phyloP scores from a whole-genome alignment of 192 early-diverging fungal genomes.

The Globomyces pollinis-pini region DNA sequence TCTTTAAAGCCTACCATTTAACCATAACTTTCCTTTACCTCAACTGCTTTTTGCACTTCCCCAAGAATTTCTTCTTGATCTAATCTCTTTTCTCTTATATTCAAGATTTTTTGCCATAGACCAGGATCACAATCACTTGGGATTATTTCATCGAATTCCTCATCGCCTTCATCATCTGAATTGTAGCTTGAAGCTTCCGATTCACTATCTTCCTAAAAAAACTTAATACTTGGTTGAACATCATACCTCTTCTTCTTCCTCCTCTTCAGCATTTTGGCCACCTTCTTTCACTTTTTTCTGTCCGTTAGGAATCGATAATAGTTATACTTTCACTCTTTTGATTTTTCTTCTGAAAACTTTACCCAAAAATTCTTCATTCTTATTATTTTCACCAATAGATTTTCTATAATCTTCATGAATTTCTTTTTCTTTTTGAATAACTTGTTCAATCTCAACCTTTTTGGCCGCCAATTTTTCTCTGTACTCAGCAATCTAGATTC shows the following conservation, averaged over 20 bases:
- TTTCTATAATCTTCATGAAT: slow-evolving; percentile 43
- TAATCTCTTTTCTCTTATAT: slow-evolving; percentile 40
- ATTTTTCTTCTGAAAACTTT: slow-evolving; percentile 57
- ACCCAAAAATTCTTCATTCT: slow-evolving; percentile 48
- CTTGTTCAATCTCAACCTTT: slow-evolving; percentile 48
- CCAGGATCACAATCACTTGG: slow-evolving; percentile 43
- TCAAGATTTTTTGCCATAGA: slow-evolving; percentile 28
- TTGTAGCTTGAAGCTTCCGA: slow-evolving; percentile 22
- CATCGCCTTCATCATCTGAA: slow-evolving; percentile 30
- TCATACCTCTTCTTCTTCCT: slow-evolving; percentile 43
- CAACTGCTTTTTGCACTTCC: slow-evolving; percentile 57
- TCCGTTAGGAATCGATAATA: background rate
- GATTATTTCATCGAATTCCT: slow-evolving; percentile 36
- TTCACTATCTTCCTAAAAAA: slow-evolving; percentile 21
- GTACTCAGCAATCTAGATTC: slow-evolving; percentile 47
- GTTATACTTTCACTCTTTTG: slow-evolving; percentile 45
- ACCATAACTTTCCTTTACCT: slow-evolving; percentile 22
- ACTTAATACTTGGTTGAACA: no score
- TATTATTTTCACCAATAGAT: slow-evolving; percentile 49
- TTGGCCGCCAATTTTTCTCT: slow-evolving; percentile 53
- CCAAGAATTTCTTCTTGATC: slow-evolving; percentile 48
- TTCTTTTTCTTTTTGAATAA: slow-evolving; percentile 42
- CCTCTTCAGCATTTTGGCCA: slow-evolving; percentile 30
- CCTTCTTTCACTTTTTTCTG: slow-evolving; percentile 22
- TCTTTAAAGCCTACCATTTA: slow-evolving; percentile 38